Percentiles rank a stretch among this genome's conserved stretches.
Evolutionary conservation across 495 filamentous ascomycete genomes (phyloP).

Genomic region (Podospora pseudocomata): DNA sequence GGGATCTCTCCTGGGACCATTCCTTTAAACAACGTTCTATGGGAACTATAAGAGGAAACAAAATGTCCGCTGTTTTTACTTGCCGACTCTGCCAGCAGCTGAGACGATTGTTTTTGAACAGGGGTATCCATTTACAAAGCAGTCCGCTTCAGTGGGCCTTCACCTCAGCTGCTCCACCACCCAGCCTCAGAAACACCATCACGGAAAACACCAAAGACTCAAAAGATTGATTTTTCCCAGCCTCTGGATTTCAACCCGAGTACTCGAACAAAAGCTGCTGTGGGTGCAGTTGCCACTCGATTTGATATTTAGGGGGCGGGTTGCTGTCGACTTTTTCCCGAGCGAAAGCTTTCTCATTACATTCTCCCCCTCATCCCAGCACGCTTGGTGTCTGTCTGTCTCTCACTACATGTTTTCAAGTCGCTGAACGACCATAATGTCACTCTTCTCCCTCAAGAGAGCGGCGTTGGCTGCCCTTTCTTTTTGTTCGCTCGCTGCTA

Average conservation of each 20-base stretch:
- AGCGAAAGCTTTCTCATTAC: background rate
- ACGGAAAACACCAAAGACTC: background rate
- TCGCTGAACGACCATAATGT: slow-evolving; percentile 1
- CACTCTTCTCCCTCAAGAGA: slow-evolving; percentile 16
- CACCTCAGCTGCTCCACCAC: background rate
- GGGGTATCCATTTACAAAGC: background rate
- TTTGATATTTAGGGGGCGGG: no score
- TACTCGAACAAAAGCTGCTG: background rate
- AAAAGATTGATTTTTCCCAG: background rate
- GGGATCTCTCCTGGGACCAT: background rate
- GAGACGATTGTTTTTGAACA: background rate
- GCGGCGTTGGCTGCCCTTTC: slow-evolving; percentile 23
- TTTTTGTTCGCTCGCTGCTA: slow-evolving; percentile 14
- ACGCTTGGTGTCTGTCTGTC: background rate
- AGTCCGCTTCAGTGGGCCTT: no score
- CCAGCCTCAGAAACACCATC: background rate
- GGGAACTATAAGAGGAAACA: background rate
- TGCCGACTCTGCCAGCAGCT: background rate
- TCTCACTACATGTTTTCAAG: background rate
- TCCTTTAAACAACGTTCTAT: background rate
- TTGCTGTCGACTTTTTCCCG: no score
- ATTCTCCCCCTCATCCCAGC: slow-evolving; percentile 1
- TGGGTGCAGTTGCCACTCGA: background rate
- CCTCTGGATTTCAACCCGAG: background rate
- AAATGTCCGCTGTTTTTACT: background rate